These are phyloP conservation scores for Agaricus subrufescens DNA, from an alignment of 768 basidiomycete genomes.

Conservation along the genomic window DNA sequence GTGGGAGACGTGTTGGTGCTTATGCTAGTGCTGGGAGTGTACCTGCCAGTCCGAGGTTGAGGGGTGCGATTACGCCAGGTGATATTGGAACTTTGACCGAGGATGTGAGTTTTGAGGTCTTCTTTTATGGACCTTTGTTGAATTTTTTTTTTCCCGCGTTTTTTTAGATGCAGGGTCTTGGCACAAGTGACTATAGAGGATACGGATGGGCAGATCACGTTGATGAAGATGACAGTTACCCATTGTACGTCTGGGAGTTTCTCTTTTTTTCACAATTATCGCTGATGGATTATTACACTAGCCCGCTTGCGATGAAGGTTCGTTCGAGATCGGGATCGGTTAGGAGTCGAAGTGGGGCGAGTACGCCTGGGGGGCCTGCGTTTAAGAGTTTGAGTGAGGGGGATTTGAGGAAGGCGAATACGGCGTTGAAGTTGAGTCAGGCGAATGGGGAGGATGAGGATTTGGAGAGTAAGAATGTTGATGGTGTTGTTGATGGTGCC, in stretches of 20 bases:
- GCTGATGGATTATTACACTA: too few relatives aligned
- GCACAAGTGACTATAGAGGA: slow-evolving; percentile 83
- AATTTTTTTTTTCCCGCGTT: neutral
- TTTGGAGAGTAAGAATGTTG: neutral
- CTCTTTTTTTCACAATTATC: too few relatives aligned
- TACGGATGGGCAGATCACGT: slow-evolving; percentile 60
- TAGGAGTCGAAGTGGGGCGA: slow-evolving; percentile 53
- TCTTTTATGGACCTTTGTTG: neutral
- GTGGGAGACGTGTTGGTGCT: slow-evolving; percentile 36
- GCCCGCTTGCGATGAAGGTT: slow-evolving; percentile 88
- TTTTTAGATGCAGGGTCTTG: slow-evolving; percentile 73
- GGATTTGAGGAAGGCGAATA: slow-evolving; percentile 85
- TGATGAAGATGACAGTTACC: slow-evolving; percentile 90
- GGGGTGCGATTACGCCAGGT: slow-evolving; percentile 87
- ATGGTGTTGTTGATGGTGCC: too few relatives aligned
- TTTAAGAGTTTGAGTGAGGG: slow-evolving; percentile 82
- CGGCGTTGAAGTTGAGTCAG: slow-evolving; percentile 60
- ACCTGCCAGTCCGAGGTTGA: slow-evolving; percentile 84
- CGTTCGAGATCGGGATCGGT: slow-evolving; percentile 80
- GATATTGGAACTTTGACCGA: slow-evolving; percentile 89
- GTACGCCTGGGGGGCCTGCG: slow-evolving; percentile 83
- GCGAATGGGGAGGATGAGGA: slow-evolving; percentile 20
- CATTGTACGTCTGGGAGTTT: slow-evolving; percentile 57
- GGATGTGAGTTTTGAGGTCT: slow-evolving; percentile 45
- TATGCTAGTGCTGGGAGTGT: slow-evolving; percentile 52